Evolutionary conservation across 2,329 filamentous ascomycete genomes (phyloP).

Genomic region (Albophoma yamanashiensis): DNA sequence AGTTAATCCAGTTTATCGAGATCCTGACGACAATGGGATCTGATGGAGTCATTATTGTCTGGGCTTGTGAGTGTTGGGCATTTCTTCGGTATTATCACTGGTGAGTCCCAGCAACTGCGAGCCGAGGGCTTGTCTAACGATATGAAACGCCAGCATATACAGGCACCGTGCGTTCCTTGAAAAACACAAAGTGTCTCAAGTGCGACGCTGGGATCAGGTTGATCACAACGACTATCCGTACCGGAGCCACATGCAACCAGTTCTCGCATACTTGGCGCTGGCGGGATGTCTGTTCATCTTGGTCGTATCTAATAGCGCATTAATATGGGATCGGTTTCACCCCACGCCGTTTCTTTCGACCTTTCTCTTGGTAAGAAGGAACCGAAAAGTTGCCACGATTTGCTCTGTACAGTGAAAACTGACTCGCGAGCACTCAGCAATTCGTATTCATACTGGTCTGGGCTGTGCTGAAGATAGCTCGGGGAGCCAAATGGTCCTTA

Average conservation of each 20-base stretch:
- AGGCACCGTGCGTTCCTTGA: conserved; percentile 12
- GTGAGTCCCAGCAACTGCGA: conserved; percentile 7
- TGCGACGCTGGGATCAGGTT: conserved; percentile 13
- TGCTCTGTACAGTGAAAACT: neutral
- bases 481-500: conserved; percentile 1
- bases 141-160: conserved; percentile 8
- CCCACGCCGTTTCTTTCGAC: conserved; percentile 23
- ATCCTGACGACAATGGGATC: conserved; percentile 25
- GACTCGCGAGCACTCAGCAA: neutral
- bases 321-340: conserved; percentile 24
- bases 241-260: conserved; percentile 25
- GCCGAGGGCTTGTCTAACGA: neutral
- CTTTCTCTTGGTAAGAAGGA: conserved; percentile 23
- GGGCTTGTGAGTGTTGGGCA: conserved; percentile 28
- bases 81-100: conserved; percentile 27
- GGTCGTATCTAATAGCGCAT: conserved; percentile 20
- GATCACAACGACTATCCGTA: conserved; percentile 24
- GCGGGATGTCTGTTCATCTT: conserved; percentile 23
- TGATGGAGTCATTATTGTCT: conserved; percentile 24
- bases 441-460: conserved; percentile 1
- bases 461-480: conserved; percentile 1
- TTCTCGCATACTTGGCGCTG: conserved; percentile 23
- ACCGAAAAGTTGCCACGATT: neutral
- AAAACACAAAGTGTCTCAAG: conserved; percentile 11
- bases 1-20: conserved; percentile 22